Evolutionary conservation across 2,329 filamentous ascomycete species (phyloP).

Genomic region (Fusarium annulatum): DNA sequence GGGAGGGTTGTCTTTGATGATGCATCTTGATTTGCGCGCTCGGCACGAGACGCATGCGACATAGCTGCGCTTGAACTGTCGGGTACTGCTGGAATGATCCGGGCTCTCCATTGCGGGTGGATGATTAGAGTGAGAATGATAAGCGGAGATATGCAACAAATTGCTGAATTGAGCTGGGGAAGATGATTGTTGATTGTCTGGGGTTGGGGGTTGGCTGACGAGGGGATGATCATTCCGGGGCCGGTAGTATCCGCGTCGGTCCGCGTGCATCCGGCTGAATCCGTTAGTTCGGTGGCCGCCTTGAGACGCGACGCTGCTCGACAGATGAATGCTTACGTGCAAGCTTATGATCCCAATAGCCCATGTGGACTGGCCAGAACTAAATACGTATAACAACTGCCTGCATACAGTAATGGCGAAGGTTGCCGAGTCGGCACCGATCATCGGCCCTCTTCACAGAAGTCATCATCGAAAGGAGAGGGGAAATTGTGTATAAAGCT

Average conservation of each 20-base stretch:
- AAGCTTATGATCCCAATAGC: neutral
- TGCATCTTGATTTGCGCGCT: slow-evolving; percentile 27
- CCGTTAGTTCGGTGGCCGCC: neutral
- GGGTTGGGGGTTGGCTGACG: neutral
- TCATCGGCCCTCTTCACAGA: neutral
- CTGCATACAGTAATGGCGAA: neutral
- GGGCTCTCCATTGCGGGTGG: slow-evolving; percentile 10
- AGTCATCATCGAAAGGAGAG: neutral
- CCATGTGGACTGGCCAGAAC: neutral
- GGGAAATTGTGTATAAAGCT: slow-evolving; percentile 7
- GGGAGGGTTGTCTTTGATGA: slow-evolving; percentile 31
- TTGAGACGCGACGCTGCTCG: no score
- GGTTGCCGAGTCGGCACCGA: slow-evolving; percentile 4
- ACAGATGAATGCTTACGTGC: neutral
- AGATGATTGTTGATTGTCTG: neutral
- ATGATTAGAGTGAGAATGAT: neutral
- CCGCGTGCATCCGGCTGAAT: neutral
- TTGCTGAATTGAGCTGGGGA: neutral
- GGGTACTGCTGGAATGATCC: slow-evolving; percentile 1
- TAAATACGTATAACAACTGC: neutral
- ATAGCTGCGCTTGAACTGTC: slow-evolving; percentile 32
- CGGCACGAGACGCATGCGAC: slow-evolving; percentile 33
- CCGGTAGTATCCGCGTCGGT: slow-evolving; percentile 25
- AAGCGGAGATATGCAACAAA: neutral
- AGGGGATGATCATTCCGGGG: neutral